Conservation (phyloP, 441 rosid genomes). For the Euphorbia corollata region DNA sequence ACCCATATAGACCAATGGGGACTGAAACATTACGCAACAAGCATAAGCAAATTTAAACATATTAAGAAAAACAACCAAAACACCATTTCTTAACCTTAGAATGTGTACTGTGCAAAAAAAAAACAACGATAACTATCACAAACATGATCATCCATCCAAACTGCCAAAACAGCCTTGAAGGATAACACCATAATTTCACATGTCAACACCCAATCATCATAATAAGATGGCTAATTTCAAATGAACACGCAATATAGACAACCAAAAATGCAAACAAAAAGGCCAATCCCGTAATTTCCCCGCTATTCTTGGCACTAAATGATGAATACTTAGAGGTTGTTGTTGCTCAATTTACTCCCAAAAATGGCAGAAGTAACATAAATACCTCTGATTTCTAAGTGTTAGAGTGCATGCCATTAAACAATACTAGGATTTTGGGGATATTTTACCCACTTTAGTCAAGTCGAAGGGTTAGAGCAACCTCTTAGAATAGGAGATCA, state of each 20-base stretch:
- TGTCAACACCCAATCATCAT: not conserved
- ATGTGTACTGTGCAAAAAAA: not conserved
- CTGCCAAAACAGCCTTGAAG: not conserved
- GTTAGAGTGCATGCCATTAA: no score
- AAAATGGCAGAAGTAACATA: no score
- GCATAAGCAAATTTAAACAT: conserved; percentile 16
- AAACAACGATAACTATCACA: conserved; percentile 1
- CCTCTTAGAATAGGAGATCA: no score
- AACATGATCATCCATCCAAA: not conserved
- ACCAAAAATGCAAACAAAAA: no score
- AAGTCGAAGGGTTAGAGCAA: no score
- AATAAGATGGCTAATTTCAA: not conserved
- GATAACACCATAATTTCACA: not conserved
- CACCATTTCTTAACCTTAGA: not conserved
- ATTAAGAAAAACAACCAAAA: conserved; percentile 10
- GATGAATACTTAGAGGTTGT: no score
- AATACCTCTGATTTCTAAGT: no score
- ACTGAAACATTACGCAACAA: conserved; percentile 40
- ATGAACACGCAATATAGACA: not conserved
- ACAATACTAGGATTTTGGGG: no score
- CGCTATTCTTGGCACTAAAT: no score
- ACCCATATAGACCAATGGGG: conserved; percentile 86
- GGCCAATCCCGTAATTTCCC: no score
- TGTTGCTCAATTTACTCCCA: no score
- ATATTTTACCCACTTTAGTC: no score